Evolutionary conservation across 2,329 filamentous ascomycete species (phyloP), one percentile per base, ranked within the genome.

Genomic region (Venturia carpophila): DNA sequence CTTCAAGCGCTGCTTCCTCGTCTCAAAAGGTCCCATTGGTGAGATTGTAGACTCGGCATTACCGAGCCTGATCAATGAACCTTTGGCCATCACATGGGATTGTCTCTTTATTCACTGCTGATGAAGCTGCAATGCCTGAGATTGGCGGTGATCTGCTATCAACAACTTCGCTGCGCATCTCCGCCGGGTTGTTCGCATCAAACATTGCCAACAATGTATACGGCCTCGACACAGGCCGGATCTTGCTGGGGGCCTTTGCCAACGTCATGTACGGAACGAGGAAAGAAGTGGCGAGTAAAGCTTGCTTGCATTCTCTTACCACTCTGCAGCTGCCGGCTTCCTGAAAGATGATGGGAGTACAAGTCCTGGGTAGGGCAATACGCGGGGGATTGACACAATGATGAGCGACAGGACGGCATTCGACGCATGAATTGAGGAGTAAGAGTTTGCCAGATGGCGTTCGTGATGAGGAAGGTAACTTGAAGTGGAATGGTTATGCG

Each of bases 1-100:
- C 52, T 15, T 37, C 52, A 58, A 58, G 52, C 52, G 52, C 52
- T 58, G 52, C 5, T 34, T 58, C 52, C 52, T 58, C 52, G 13
- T n/a, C 17, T 56, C 52, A 37, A 37, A 58, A 37, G 1, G 17
- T 15, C 10, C 19, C 30, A 58, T 37, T 58, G 52, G 52, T 58
- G 17, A 37, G 15, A 19, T 37, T 19, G n/a, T 24, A 7, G 11
- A 45, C 5, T 52, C 47, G 47, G 21, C 47, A 56, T 1, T n/a
- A 37, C 10, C 24, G 49, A 55, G 49, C 49, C 15, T 6, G 52
- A 37, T 58, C 5, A 21, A 37, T 15, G 27, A 58, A 11, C 3
- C 27, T 37, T 30, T 11, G 21, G 34, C 3, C 3, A 34, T 30
- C 24, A 34, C n/a, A 52, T 9, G 47, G n/a, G 10, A 9, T 13